phyloP scores from a whole-genome alignment of 257 asterid genomes.

The Gynochthodes officinalis region DNA sequence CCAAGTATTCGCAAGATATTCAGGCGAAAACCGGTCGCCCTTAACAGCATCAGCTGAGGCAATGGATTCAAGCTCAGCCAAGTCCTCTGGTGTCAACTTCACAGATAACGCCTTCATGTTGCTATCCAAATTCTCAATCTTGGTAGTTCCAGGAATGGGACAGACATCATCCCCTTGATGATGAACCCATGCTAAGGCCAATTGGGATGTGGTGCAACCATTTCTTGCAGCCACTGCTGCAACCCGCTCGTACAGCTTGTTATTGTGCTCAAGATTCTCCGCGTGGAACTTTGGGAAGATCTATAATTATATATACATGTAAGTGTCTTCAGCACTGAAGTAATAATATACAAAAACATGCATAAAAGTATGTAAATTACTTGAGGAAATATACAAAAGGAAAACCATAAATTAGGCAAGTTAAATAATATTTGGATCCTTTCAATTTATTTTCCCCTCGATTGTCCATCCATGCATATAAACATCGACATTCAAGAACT shows the following conservation, averaged over 20 bases:
- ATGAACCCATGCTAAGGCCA: conserved; percentile 46
- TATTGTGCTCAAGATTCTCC: conserved; percentile 26
- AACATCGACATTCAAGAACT: background rate
- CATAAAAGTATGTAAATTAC: background rate
- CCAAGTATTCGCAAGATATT: conserved; percentile 9
- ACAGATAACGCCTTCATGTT: conserved; percentile 33
- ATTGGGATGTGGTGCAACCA: conserved; percentile 40
- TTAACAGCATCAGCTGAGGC: conserved; percentile 33
- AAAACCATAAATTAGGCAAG: background rate
- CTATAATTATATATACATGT: background rate
- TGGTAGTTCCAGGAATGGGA: conserved; percentile 37
- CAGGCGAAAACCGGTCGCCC: conserved; percentile 37
- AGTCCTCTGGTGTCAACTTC: conserved; percentile 32
- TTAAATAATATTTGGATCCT: too few relatives aligned
- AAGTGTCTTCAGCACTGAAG: background rate
- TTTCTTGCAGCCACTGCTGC: conserved; percentile 30
- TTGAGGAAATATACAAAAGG: background rate
- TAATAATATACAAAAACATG: too few relatives aligned
- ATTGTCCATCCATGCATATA: too few relatives aligned
- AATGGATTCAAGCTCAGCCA: conserved; percentile 36
- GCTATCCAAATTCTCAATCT: conserved; percentile 31
- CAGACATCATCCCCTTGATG: conserved; percentile 38
- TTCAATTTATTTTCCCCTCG: too few relatives aligned
- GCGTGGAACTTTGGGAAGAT: conserved; percentile 25
- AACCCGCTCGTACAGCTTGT: conserved; percentile 23